Base-by-base conservation (phyloP, 2,329 filamentous ascomycete genomes). In the Colletotrichum lini region DNA sequence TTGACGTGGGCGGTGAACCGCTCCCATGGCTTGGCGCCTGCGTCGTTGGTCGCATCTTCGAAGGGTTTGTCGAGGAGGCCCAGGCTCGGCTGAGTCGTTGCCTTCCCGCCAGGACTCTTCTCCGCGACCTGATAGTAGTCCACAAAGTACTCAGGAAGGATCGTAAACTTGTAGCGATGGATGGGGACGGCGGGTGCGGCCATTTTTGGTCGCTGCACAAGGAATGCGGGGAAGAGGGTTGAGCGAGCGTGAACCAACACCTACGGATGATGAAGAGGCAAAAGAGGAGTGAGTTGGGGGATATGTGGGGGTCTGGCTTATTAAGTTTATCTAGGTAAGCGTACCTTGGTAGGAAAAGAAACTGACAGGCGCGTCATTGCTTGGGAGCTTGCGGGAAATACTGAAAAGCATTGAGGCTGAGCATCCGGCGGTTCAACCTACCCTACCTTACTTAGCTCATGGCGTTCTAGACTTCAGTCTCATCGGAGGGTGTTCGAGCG, bases 41-140 rank as follows among this genome's bases (percentile, higher is more conserved):
- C 45, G 70, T 76, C 72, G 3, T 60, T 26, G 0, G 71, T 49
- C 18, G 67, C 58, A 40, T 74, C 72, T 12, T 75, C 72, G 72
- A 89, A 88, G 2, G 81, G 80, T 26, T 82, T 84, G 65, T 87
- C 81, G 47, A 90, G 84, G 15, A 91, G 80, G 23, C 87, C 89
- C 40, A 91, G 86, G 75, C 86, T 86, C 12, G 82, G 80, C 66
- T 84, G 82, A 8, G 84, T 88, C 9, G 74, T 76, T 63, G 81
- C 77, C 47, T 80, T 80, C 18, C 75, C 75, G 26, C 61, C 65
- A 2, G 77, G 77, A 65, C 63, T 65, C 10, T 38, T 30, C 2
- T 50, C 81, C 84, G 70, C 56, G 6, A 23, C 13, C 18, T 38
- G 3, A 30, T 67, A 35, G 70, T 69, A 74, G 57, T 71, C 44